Base-by-base conservation (phyloP, 805 yeast genomes). In the Ogataea siamensis region DNA sequence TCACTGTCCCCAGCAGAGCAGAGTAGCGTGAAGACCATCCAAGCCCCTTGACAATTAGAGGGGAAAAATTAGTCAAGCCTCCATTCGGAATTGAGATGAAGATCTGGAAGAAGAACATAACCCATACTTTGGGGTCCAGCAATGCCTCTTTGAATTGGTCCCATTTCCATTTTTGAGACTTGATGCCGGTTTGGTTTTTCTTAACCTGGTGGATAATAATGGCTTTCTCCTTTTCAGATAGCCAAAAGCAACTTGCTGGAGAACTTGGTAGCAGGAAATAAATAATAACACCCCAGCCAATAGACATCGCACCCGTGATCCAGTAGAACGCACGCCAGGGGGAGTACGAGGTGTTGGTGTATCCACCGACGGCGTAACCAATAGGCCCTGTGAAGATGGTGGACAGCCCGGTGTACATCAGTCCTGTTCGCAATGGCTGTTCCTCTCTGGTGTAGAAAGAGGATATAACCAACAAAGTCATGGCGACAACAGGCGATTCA, bases 271-370 rank as follows among this genome's bases (percentile, higher is more conserved):
- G 35, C 55, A 60, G 45, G 75, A 68, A 20, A 65, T 44, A 47
- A 23, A 52, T 46, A n/a, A 50, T 42, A 5, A 71, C 38, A 5
- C 83, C 84, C 27, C 78, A 55, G 7, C 70, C 51, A 5, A 78
- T 58, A 4, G 86, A 78, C 50, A 75, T 66, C 8, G 67, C 58
- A 16, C 89, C 91, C 28, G 76, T 70, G 25, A 80, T 66, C 42
- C 81, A 59, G 53, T 74, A 82, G 8, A 79, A 58, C 7, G 75
- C 60, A 50, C 74, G 75, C 88, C 88, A 83, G 3, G 80, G 69
- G 3, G 58, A 64, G 11, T 77, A 60, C 30, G 64, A 73, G 13
- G 56, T 33, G n/a, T 55, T 60, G 11, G 52, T 59, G 46, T 68
- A 60, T 5, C 39, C 68, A 4, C 62, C 68, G 5, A 78, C 59